Evolutionary conservation across 495 filamentous ascomycete genomes (phyloP), one percentile per base, ranked within the genome.

Genomic region (Friedmanniomyces simplex): DNA sequence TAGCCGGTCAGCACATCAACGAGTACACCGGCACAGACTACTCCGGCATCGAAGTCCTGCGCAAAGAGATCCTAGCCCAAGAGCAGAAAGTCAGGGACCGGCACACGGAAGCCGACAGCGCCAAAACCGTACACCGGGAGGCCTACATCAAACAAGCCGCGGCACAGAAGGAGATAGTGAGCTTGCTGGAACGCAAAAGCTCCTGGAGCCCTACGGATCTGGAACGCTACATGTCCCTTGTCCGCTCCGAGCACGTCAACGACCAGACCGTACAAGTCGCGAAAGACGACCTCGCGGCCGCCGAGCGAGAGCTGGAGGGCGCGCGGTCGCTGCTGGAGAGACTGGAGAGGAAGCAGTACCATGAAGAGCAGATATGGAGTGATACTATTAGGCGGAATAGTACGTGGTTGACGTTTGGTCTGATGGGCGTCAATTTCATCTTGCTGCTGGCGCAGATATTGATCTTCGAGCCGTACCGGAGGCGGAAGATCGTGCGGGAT

Each of bases 361-460:
- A 98, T 72, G 93, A 98, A 71, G 93, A 98, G 72, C 93, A 98
- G 76, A 95, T 98, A 47, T 98, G 93, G 93, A 91, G 86, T 64
- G 93, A 98, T 66, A 93, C 95, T 67, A 98, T 98, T 67, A 79
- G 93, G 42, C 76, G 93, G 57, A 95, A 96, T 80, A 88, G 83
- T 63, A 97, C 93, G 5, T 98, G 93, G 93, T 90, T 93, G 22
- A 98, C 93, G 1, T 96, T 94, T 85, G 93, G 93, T 0, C 72
- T 98, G 62, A 97, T 98, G 93, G 91, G 93, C 7, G 79, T 97
- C 43, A 98, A 98, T 64, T 84, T 97, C 2, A 69, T 97, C 39
- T 68, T 98, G 39, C 90, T 98, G 68, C 69, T 98, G 43, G 78
- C 90, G 46, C 83, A 95, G 65, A 88, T 97, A 72, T 83, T 95